Percentiles rank a stretch among this genome's conserved stretches.
Conservation (phyloP, 75 land plant species). For the Ceratopteris richardii region DNA sequence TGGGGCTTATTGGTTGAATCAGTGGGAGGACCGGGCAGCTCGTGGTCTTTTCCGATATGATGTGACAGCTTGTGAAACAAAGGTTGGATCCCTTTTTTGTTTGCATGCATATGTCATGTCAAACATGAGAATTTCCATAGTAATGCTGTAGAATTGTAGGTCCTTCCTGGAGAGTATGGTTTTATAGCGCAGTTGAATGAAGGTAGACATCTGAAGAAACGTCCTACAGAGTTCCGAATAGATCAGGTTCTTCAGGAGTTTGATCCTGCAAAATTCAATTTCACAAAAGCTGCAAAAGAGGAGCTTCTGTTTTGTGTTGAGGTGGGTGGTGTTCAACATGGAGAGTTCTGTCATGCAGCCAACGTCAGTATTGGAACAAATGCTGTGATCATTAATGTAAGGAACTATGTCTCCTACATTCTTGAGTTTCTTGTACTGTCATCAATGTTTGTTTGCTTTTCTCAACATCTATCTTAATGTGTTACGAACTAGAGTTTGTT, state of each 20-base stretch:
- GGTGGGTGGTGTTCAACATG: constrained; percentile 19
- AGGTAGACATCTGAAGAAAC: constrained; percentile 32
- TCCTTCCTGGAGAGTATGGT: constrained; percentile 36
- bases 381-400: constrained; percentile 41
- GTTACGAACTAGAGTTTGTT: too few species aligned
- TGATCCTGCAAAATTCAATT: constrained; percentile 33
- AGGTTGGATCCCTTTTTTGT: constrained; percentile 28
- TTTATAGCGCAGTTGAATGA: constrained; percentile 63
- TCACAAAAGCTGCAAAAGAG: constrained; percentile 32
- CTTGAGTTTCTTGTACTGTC: not conserved
- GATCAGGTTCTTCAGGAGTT: constrained; percentile 29
- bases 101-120: not conserved
- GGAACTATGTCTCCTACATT: not conserved
- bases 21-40: constrained; percentile 54
- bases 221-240: constrained; percentile 30
- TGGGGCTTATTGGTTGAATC: not conserved
- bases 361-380: constrained; percentile 19
- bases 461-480: too few species aligned
- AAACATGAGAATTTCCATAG: constrained; percentile 1
- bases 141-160: constrained; percentile 15
- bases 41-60: constrained; percentile 51
- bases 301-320: constrained; percentile 48
- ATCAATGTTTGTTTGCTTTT: too few species aligned
- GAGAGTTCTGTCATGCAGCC: constrained; percentile 24
- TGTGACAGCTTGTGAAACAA: constrained; percentile 61